Percentiles rank a stretch among this genome's conserved stretches.
Evolutionary conservation across 176 grass and related monocot species (phyloP).

Genomic region (Aechmea fasciata): DNA sequence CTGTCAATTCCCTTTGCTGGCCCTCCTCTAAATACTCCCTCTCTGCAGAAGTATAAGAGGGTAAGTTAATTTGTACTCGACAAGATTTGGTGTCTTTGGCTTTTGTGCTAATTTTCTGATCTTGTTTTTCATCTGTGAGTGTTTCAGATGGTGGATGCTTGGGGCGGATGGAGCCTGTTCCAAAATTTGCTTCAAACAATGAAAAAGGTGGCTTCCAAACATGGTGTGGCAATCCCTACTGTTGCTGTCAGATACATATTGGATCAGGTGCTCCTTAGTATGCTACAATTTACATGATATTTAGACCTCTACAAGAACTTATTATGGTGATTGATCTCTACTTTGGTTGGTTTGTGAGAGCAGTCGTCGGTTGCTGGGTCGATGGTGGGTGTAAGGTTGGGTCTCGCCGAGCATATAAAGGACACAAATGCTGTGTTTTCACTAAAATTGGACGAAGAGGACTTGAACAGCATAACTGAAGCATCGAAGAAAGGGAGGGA

Average conservation of each 20-base stretch:
- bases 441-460: constrained; percentile 77
- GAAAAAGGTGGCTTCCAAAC: constrained; percentile 91
- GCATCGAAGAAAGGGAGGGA: constrained; percentile 53
- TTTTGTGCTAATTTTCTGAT: not conserved
- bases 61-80: constrained; percentile 22
- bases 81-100: not conserved
- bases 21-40: constrained; percentile 79
- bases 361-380: constrained; percentile 80
- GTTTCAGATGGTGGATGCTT: constrained; percentile 78
- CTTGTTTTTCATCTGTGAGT: constrained; percentile 6
- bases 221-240: constrained; percentile 58
- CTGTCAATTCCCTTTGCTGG: constrained; percentile 69
- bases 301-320: not conserved
- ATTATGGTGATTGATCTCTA: not conserved
- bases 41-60: constrained; percentile 86
- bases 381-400: constrained; percentile 86
- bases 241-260: constrained; percentile 86
- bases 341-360: not conserved
- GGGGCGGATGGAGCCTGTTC: constrained; percentile 90
- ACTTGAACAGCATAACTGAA: constrained; percentile 56
- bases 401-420: constrained; percentile 70
- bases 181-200: constrained; percentile 72
- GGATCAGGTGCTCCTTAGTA: constrained; percentile 48
- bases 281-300: not conserved
- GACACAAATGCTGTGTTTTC: constrained; percentile 67